Evolutionary conservation across 164 flowering plant genomes (phyloP), one percentile per base, ranked within the genome.

Genomic region (Sedum album): DNA sequence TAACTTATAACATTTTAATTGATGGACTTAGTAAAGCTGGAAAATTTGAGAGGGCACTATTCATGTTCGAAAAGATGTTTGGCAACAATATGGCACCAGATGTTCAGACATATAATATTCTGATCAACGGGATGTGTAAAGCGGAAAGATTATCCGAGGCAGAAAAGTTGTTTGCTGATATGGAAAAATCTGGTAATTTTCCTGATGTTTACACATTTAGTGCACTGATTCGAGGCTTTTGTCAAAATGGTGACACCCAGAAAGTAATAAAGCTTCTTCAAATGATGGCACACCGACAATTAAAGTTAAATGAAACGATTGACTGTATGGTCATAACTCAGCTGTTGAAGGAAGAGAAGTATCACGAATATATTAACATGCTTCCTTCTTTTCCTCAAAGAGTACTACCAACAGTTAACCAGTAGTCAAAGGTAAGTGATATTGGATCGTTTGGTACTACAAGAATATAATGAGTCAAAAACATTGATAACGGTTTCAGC

Each of bases 1-100:
- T 71, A 18, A 82, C 88, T n/a, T 84, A 81, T 72, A 10, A 75
- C 20, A 76, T 70, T 60, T 74, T 85, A 79, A 77, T 87, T 11
- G 36, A 81, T 68, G 84, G 85, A 9, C 70, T 77, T 30, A 85
- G 87, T 67, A 80, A 73, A 66, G 66, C 49, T 7, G 77, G 82
- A 31, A 64, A 66, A 53, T 39, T 87, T 57, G 79, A 79, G 11
- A 69, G 78, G 75, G 94, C 91, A 25, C 67, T 57, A 20, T 65
- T 53, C 14, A 71, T 85, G 66, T 66, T 85, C 55, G 51, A 46
- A 9, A 46, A 0, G 51, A 46, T 46, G 15, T 46, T 3, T 14
- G 14, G 17, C 51, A 14, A 14, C 20, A 18, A 17, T 9, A 3
- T 46, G 11, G 51, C 14, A 14, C 11, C 51, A 14, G 14, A 14